Conservation (phyloP, 768 basidiomycete species). For the Serpula lacrymans region DNA sequence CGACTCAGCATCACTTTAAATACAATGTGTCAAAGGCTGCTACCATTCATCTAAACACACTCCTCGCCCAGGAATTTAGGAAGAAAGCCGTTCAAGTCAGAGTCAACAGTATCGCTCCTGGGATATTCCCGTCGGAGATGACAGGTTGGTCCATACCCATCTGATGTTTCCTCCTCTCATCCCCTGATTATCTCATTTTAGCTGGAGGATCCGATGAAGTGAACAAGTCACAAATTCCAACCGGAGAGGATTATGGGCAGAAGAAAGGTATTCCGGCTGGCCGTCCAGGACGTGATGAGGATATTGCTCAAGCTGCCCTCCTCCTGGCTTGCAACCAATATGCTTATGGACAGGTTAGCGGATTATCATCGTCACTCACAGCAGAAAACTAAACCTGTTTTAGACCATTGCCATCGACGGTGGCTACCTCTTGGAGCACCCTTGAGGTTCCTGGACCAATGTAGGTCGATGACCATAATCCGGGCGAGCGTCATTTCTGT, state of each 20-base stretch:
- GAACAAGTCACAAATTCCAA: conserved; percentile 30
- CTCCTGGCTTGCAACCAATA: conserved; percentile 31
- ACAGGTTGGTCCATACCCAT: conserved; percentile 9
- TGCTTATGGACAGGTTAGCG: conserved; percentile 31
- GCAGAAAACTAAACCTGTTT: neutral
- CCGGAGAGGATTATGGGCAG: conserved; percentile 23
- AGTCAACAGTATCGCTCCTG: conserved; percentile 33
- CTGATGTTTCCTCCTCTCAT: neutral
- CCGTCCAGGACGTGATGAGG: conserved; percentile 31
- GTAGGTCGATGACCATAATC: too few species aligned
- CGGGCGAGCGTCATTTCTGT: too few species aligned
- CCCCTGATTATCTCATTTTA: neutral
- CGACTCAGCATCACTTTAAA: conserved; percentile 40
- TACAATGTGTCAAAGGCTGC: conserved; percentile 43
- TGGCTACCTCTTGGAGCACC: conserved; percentile 24
- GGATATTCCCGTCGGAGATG: conserved; percentile 36
- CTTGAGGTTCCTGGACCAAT: too few species aligned
- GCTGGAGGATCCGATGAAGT: conserved; percentile 20
- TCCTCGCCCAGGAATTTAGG: conserved; percentile 33
- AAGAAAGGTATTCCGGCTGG: conserved; percentile 33
- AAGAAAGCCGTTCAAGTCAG: conserved; percentile 25
- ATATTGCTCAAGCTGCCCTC: conserved; percentile 32
- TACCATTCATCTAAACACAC: conserved; percentile 28
- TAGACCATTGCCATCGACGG: conserved; percentile 23
- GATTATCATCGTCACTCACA: neutral